phyloP scores from a whole-genome alignment of 192 early-diverging fungal genomes.

The Backusella morwellensis region DNA sequence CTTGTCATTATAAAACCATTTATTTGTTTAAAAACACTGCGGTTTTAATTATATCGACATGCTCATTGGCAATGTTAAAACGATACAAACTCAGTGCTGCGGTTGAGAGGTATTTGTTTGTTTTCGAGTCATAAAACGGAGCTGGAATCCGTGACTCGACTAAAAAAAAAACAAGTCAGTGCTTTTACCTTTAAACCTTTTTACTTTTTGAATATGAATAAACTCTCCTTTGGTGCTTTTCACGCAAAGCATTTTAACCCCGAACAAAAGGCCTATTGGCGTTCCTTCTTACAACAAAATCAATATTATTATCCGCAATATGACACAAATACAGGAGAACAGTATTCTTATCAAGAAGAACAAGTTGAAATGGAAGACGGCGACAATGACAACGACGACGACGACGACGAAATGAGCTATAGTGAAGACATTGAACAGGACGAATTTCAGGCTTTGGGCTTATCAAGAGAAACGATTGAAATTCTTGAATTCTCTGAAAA shows the following conservation, averaged over 20 bases:
- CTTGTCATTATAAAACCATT: no score
- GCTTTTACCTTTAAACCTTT: not conserved
- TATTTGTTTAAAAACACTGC: not conserved
- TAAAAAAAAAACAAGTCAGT: not conserved
- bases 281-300: not conserved
- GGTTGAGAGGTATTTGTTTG: no score
- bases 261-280: constrained; percentile 13
- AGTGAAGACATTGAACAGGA: not conserved
- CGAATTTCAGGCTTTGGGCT: not conserved
- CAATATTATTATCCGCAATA: not conserved
- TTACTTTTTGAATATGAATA: constrained; percentile 15
- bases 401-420: not conserved
- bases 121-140: no score
- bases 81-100: no score
- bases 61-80: no score
- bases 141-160: no score
- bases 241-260: constrained; percentile 23
- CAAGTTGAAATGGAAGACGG: not conserved
- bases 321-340: not conserved
- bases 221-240: constrained; percentile 21
- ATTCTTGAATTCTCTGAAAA: constrained; percentile 32
- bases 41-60: not conserved
- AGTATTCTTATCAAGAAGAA: not conserved
- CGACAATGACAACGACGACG: not conserved
- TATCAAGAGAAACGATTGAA: constrained; percentile 25